These are phyloP conservation scores for Aspergillus pseudoterreus DNA, from an alignment of 2,329 filamentous ascomycete genomes.

Conservation along the genomic window DNA sequence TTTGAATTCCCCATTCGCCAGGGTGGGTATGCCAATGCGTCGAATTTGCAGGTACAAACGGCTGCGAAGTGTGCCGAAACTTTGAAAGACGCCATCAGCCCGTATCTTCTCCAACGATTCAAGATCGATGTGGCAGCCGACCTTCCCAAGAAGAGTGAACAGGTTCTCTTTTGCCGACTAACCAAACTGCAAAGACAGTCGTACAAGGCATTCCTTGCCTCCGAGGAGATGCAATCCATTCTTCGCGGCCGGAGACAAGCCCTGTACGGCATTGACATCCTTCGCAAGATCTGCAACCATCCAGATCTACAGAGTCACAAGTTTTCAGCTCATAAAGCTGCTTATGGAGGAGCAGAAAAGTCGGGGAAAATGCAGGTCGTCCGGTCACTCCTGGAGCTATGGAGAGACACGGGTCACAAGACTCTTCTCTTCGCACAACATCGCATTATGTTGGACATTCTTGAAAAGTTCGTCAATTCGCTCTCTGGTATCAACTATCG, in stretches of 20 bases:
- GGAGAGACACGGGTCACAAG: constrained; percentile 91
- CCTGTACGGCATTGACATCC: constrained; percentile 82
- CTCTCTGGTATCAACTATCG: constrained; percentile 71
- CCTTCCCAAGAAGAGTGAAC: constrained; percentile 90
- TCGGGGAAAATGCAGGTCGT: constrained; percentile 97
- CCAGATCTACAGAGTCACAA: constrained; percentile 78
- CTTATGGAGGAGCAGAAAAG: constrained; percentile 71
- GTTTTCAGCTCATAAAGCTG: constrained; percentile 53
- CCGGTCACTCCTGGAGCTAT: constrained; percentile 78
- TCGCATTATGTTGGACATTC: constrained; percentile 90
- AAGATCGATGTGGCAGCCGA: constrained; percentile 94
- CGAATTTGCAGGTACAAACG: constrained; percentile 89
- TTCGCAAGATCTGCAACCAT: constrained; percentile 97
- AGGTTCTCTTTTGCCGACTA: constrained; percentile 92
- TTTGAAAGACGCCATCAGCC: constrained; percentile 87
- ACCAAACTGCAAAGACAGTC: constrained; percentile 73
- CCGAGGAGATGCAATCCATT: constrained; percentile 82
- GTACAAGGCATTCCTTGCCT: constrained; percentile 77
- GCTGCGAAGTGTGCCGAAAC: constrained; percentile 92
- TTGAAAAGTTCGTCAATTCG: constrained; percentile 72
- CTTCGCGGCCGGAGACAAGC: constrained; percentile 70
- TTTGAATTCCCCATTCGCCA: constrained; percentile 93
- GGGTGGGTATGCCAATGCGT: constrained; percentile 92
- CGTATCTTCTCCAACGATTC: constrained; percentile 85
- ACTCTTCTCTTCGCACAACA: constrained; percentile 90